Evolutionary conservation across 2,329 filamentous ascomycete genomes (phyloP), one percentile per base, ranked within the genome.

Genomic region (Colletotrichum abscissum): DNA sequence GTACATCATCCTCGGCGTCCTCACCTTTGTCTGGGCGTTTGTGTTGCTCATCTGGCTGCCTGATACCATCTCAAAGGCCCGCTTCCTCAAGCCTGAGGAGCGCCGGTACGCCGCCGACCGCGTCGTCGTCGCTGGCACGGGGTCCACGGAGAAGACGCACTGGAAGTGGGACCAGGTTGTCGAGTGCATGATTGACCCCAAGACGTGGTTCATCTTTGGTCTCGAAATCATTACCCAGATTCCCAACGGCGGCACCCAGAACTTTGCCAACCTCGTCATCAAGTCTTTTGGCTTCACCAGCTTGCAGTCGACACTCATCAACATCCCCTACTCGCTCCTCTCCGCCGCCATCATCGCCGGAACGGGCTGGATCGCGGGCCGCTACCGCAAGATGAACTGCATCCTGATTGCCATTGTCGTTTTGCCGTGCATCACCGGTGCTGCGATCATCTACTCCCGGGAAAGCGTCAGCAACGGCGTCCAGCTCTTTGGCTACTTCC

Each of bases 191-290:
- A 66, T 82, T 11, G 90, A 91, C 75, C 88, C 88, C 3, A 91
- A 92, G 78, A 89, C 89, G 0, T 92, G 89, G 89, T 81, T 91
- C 60, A 84, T 92, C 58, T 85, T 90, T 70, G 82, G 81, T 2
- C 85, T 92, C 26, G 84, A 86, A 26, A 74, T 91, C 5, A 79
- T 88, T 3, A 87, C 85, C 2, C 87, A 90, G 79, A 91, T 92
- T 28, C 89, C 90, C 54, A 92, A 92, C 74, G 90, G 90, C 38
- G 90, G 90, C 28, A 90, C 88, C 0, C 87, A 89, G 76, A 88
- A 86, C 76, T 91, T 91, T 62, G 86, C 87, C 54, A 91, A 90
- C 76, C 84, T 90, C 46, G 87, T 90, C 66, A 84, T 90, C 77
- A 84, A 82, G 58, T 88, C 87, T 5, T 90, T 91, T 63, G 87